Percentiles rank a stretch among this genome's conserved stretches.
Conservation (phyloP, 208 protist species). For the Trypanosoma congolense region DNA sequence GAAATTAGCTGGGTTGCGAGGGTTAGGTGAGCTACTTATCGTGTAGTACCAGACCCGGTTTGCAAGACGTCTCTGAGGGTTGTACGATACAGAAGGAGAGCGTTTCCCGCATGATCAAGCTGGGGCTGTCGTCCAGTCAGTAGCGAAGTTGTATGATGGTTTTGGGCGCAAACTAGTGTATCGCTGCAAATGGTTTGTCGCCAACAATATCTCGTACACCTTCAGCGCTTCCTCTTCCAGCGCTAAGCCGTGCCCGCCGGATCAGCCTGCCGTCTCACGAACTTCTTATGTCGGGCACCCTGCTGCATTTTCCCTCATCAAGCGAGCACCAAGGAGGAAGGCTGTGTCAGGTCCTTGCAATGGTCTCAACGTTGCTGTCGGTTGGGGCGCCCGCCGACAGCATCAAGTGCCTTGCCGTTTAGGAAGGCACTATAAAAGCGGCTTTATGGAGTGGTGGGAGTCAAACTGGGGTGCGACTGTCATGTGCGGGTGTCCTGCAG, state of each 20-base stretch:
- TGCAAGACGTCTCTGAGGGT: slow-evolving; percentile 50
- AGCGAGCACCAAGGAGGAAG: not conserved
- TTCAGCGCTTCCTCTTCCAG: too few species aligned
- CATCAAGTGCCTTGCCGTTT: slow-evolving; percentile 19
- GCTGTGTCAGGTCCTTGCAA: slow-evolving; percentile 1
- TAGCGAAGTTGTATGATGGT: slow-evolving; percentile 61
- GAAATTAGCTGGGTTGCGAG: slow-evolving; percentile 41
- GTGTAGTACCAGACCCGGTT: slow-evolving; percentile 46
- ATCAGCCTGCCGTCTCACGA: not conserved
- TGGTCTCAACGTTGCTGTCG: slow-evolving; percentile 19
- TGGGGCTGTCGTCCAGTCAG: slow-evolving; percentile 65
- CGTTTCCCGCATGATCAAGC: slow-evolving; percentile 61
- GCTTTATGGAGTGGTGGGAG: slow-evolving; percentile 1
- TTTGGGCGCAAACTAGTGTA: slow-evolving; percentile 46
- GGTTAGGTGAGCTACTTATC: slow-evolving; percentile 57
- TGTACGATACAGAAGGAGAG: slow-evolving; percentile 69
- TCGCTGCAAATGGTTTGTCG: not conserved
- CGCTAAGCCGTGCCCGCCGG: too few species aligned
- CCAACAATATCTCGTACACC: slow-evolving; percentile 1
- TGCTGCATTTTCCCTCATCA: not conserved
- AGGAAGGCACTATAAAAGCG: slow-evolving; percentile 11
- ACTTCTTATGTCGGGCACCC: slow-evolving; percentile 1
- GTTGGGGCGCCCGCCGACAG: slow-evolving; percentile 13
- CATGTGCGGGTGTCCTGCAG: slow-evolving; percentile 40
- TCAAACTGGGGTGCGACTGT: slow-evolving; percentile 20